Percentiles rank a stretch among this genome's conserved stretches.
Conservation (phyloP, 176 grass and related monocot species). For the Coix lacrymajobi region DNA sequence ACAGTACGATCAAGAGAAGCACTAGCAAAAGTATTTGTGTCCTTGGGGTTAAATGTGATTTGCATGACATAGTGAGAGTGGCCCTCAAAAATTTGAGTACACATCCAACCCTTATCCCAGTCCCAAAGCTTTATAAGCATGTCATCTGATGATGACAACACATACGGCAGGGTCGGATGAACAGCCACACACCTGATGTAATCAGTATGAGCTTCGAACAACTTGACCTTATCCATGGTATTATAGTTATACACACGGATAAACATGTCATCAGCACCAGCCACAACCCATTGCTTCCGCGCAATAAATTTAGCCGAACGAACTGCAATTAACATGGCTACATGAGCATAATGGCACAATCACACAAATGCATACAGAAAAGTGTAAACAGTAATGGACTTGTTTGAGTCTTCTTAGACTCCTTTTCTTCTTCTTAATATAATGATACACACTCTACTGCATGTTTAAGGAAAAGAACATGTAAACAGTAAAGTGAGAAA, state of each 20-base stretch:
- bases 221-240: slow-evolving; percentile 81
- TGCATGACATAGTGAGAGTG: slow-evolving; percentile 88
- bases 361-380: not conserved
- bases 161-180: slow-evolving; percentile 58
- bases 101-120: slow-evolving; percentile 76
- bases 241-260: slow-evolving; percentile 87
- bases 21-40: slow-evolving; percentile 81
- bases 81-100: slow-evolving; percentile 80
- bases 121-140: slow-evolving; percentile 82
- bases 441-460: not conserved
- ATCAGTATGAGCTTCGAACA: slow-evolving; percentile 78
- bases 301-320: slow-evolving; percentile 80
- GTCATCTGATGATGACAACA: slow-evolving; percentile 72
- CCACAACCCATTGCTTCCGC: slow-evolving; percentile 84
- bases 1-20: slow-evolving; percentile 89
- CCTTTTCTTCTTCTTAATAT: not conserved
- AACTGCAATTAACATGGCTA: slow-evolving; percentile 43
- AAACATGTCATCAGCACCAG: slow-evolving; percentile 87
- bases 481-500: not conserved
- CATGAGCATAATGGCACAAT: slow-evolving; percentile 19
- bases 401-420: not conserved
- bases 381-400: not conserved
- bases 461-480: not conserved
- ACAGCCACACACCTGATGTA: slow-evolving; percentile 80
- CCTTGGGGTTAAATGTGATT: slow-evolving; percentile 71